Percentiles rank a stretch among this genome's conserved stretches.
Conservation (phyloP, 139 green algal species). For the Deuterostichococcus epilithicus region DNA sequence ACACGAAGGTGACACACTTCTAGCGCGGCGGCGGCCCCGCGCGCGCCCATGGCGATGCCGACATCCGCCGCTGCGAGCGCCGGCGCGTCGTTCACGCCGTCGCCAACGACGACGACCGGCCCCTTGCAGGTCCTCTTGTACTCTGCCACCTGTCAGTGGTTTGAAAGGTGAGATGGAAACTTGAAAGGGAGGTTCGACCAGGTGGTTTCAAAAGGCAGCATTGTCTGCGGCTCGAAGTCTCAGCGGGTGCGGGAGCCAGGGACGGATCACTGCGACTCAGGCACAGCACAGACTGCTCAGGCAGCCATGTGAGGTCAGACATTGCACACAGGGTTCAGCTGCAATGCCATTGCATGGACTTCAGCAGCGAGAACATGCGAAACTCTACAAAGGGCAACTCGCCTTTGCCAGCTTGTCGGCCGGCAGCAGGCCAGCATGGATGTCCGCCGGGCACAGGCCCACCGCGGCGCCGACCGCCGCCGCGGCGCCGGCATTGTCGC, state of each 20-base stretch:
- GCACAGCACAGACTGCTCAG: no score
- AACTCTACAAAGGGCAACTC: background rate
- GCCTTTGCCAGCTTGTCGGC: constrained; percentile 46
- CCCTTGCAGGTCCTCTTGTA: background rate
- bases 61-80: constrained; percentile 74
- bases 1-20: no score
- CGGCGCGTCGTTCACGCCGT: constrained; percentile 95
- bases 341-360: no score
- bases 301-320: no score
- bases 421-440: constrained; percentile 36
- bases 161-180: no score
- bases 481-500: constrained; percentile 58
- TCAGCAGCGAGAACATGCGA: no score
- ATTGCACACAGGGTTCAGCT: no score
- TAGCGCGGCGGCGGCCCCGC: background rate
- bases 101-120: constrained; percentile 88
- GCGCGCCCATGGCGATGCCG: constrained; percentile 62
- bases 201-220: no score
- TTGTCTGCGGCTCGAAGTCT: no score
- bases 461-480: constrained; percentile 44
- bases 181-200: no score
- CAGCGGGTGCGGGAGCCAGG: no score
- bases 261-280: no score
- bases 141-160: background rate
- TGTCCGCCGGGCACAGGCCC: constrained; percentile 34